Evolutionary conservation across 2,329 filamentous ascomycete genomes (phyloP).

Genomic region (Fusarium poae): DNA sequence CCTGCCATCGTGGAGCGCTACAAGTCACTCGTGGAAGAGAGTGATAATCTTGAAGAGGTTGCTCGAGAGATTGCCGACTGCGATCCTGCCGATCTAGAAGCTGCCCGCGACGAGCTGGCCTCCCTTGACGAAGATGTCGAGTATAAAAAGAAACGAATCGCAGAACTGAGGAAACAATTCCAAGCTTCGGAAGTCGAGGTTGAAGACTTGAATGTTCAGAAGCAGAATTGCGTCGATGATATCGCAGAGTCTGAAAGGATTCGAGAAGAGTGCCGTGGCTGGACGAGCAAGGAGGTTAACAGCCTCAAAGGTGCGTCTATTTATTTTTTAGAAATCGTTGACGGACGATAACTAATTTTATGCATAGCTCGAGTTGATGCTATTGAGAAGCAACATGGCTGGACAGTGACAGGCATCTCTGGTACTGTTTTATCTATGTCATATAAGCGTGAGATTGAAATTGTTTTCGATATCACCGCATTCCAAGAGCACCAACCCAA

Average conservation of each 20-base stretch:
- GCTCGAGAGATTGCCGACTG: slow-evolving; percentile 82
- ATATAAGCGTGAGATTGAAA: slow-evolving; percentile 78
- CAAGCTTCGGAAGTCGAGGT: slow-evolving; percentile 75
- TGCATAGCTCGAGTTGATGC: slow-evolving; percentile 71
- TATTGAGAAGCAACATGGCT: slow-evolving; percentile 76
- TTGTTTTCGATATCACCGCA: slow-evolving; percentile 76
- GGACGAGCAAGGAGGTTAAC: slow-evolving; percentile 85
- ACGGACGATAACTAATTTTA: slow-evolving; percentile 54
- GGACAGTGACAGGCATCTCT: slow-evolving; percentile 76
- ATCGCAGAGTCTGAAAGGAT: slow-evolving; percentile 87
- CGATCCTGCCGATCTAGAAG: slow-evolving; percentile 82
- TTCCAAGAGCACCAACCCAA: slow-evolving; percentile 65
- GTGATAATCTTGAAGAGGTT: slow-evolving; percentile 75
- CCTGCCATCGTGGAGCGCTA: slow-evolving; percentile 74
- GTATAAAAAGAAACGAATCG: slow-evolving; percentile 75
- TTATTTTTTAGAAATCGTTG: not conserved
- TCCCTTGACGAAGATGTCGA: slow-evolving; percentile 76
- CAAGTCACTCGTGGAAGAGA: slow-evolving; percentile 72
- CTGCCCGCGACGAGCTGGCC: slow-evolving; percentile 76
- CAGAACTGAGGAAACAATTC: slow-evolving; percentile 74
- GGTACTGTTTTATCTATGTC: slow-evolving; percentile 77
- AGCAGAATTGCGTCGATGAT: slow-evolving; percentile 76
- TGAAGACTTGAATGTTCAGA: slow-evolving; percentile 72
- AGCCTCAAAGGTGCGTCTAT: slow-evolving; percentile 75
- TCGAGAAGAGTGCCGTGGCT: slow-evolving; percentile 89